Evolutionary conservation across 192 early-diverging fungal species (phyloP).

Genomic region (Martensiomyces pterosporus): DNA sequence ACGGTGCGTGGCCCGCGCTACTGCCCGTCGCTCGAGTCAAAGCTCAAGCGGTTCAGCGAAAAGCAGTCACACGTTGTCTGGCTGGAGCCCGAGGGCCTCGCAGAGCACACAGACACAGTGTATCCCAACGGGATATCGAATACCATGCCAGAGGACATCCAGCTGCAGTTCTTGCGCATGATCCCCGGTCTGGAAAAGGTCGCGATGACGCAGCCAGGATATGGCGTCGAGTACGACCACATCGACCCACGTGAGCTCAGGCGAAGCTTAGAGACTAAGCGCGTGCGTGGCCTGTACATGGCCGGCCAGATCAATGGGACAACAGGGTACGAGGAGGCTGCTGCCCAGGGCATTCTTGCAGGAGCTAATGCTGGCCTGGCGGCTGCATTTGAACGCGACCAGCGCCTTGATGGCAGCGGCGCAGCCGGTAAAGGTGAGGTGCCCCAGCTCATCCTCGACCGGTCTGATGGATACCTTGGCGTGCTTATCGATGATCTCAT

Average conservation of each 20-base stretch:
- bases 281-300: conserved; percentile 69
- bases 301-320: conserved; percentile 89
- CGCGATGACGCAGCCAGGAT: conserved; percentile 65
- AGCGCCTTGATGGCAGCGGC: too few species aligned
- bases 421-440: too few species aligned
- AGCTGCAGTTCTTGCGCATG: conserved; percentile 62
- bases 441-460: conserved; percentile 60
- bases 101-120: conserved; percentile 59
- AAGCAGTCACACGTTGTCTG: conserved; percentile 68
- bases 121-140: conserved; percentile 87
- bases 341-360: conserved; percentile 74
- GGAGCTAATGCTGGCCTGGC: conserved; percentile 74
- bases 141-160: conserved; percentile 75
- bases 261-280: conserved; percentile 73
- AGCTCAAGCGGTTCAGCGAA: conserved; percentile 67
- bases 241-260: conserved; percentile 76
- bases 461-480: conserved; percentile 78
- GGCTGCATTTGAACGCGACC: conserved; percentile 19
- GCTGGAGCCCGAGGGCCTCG: conserved; percentile 77
- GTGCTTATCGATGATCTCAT: conserved; percentile 80
- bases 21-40: conserved; percentile 79
- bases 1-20: conserved; percentile 80
- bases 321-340: conserved; percentile 81
- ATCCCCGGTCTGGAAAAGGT: conserved; percentile 76
- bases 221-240: conserved; percentile 86